Percentiles rank a stretch among this genome's conserved stretches.
Conservation (phyloP, 2,329 filamentous ascomycete species). For the Cadophora sp. region DNA sequence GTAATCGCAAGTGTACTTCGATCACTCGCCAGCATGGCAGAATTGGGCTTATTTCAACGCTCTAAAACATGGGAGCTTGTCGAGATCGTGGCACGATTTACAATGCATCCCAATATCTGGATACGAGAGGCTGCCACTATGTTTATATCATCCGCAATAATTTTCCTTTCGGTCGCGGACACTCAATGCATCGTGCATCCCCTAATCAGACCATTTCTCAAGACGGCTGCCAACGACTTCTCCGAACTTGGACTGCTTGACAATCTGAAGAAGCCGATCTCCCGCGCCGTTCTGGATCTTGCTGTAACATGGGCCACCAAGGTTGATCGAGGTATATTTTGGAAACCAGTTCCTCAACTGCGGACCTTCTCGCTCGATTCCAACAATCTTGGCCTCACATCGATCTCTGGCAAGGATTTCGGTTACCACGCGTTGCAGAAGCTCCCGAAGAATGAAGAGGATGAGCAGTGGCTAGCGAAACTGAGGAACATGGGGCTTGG, state of each 20-base stretch:
- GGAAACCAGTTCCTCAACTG: slow-evolving; percentile 77
- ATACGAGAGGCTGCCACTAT: slow-evolving; percentile 88
- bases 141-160: slow-evolving; percentile 79
- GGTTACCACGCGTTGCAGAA: slow-evolving; percentile 65
- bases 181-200: slow-evolving; percentile 83
- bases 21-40: slow-evolving; percentile 86
- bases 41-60: slow-evolving; percentile 85
- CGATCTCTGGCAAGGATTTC: slow-evolving; percentile 62
- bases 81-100: slow-evolving; percentile 81
- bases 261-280: slow-evolving; percentile 80
- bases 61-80: slow-evolving; percentile 87
- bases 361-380: slow-evolving; percentile 72
- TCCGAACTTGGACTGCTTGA: slow-evolving; percentile 80
- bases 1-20: slow-evolving; percentile 91
- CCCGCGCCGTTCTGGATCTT: slow-evolving; percentile 82
- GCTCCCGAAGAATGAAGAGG: slow-evolving; percentile 83
- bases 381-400: slow-evolving; percentile 55
- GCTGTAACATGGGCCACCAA: slow-evolving; percentile 86
- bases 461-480: slow-evolving; percentile 90
- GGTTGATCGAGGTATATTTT: slow-evolving; percentile 82
- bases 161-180: slow-evolving; percentile 80
- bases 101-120: slow-evolving; percentile 95
- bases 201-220: slow-evolving; percentile 81
- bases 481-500: slow-evolving; percentile 84
- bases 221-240: slow-evolving; percentile 72